Percentiles rank a stretch among this genome's conserved stretches.
These are phyloP conservation scores for Ceratorhiza oryzae-sativae DNA, from an alignment of 1,284 basidiomycete species.

Conservation along the genomic window DNA sequence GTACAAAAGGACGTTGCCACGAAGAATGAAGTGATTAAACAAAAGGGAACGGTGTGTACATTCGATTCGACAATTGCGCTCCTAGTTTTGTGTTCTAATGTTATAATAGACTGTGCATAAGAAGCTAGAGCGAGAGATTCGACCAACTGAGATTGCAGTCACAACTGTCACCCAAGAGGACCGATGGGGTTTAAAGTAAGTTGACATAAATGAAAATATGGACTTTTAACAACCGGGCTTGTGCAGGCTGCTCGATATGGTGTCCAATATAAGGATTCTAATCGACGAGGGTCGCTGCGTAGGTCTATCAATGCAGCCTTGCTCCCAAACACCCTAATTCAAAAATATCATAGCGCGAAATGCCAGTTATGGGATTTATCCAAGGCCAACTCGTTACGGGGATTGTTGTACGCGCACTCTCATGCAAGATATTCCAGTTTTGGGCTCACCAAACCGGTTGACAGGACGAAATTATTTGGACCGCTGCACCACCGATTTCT, in stretches of 20 bases:
- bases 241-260: conserved; percentile 67
- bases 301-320: conserved; percentile 38
- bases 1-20: conserved; percentile 66
- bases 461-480: conserved; percentile 62
- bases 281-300: conserved; percentile 59
- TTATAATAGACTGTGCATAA: conserved; percentile 71
- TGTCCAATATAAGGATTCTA: conserved; percentile 62
- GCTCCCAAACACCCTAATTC: neutral
- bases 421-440: neutral
- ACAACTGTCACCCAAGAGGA: conserved; percentile 65
- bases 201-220: conserved; percentile 28
- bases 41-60: conserved; percentile 65
- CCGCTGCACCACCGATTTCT: neutral
- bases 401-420: conserved; percentile 62
- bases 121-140: conserved; percentile 76
- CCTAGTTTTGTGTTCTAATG: conserved; percentile 35
- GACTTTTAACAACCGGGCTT: neutral
- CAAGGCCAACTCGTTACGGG: conserved; percentile 65
- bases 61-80: conserved; percentile 9
- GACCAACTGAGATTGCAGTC: conserved; percentile 64
- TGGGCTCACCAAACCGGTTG: neutral
- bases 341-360: conserved; percentile 61
- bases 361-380: conserved; percentile 74
- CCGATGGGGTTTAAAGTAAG: conserved; percentile 72
- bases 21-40: conserved; percentile 65